Evolutionary conservation across 2,329 filamentous ascomycete genomes (phyloP), one percentile per base, ranked within the genome.

Genomic region (Elsinoe batatas): DNA sequence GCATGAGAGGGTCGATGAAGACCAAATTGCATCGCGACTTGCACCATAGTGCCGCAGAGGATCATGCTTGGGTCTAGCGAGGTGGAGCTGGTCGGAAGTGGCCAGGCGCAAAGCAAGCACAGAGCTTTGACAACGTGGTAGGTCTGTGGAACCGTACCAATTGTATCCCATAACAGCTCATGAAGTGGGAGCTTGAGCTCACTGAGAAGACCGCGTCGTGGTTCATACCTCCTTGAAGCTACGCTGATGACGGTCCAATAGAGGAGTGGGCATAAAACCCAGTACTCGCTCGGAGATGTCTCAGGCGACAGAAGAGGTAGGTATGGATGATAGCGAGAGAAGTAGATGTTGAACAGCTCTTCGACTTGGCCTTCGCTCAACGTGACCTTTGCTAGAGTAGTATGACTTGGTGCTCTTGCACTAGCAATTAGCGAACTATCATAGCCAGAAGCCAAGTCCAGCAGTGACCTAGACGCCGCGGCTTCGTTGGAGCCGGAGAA

Each of bases 161-260:
- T 82, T 1, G 87, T 90, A 42, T 79, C 80, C 87, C 87, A 91
- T 36, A 91, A 74, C 61, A 91, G 74, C 61, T 83, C 77, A 11
- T 84, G 87, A 61, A 91, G 71, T 0, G 81, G 80, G 20, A 72
- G 73, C 32, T 85, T 82, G 7, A 91, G 75, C 56, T 83, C 80
- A 44, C 79, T 81, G 54, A 91, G 76, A 32, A 91, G 75, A 12
- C 75, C 77, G 1, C 79, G 79, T 58, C 86, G 84, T 0, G 76
- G 72, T 40, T 76, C 75, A 65, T 84, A 90, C 37, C 87, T 83
- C 53, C 87, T 81, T 40, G 86, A 82, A 18, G 87, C 87, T 56
- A 90, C 83, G 35, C 85, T 80, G 44, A 91, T 76, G 58, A 91
- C 85, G 47, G 86, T 80, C 90, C 90, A 95, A 70, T 95, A 95